Evolutionary conservation across 495 filamentous ascomycete genomes (phyloP), one percentile per base, ranked within the genome.

Genomic region (Penicillium diatomitis): DNA sequence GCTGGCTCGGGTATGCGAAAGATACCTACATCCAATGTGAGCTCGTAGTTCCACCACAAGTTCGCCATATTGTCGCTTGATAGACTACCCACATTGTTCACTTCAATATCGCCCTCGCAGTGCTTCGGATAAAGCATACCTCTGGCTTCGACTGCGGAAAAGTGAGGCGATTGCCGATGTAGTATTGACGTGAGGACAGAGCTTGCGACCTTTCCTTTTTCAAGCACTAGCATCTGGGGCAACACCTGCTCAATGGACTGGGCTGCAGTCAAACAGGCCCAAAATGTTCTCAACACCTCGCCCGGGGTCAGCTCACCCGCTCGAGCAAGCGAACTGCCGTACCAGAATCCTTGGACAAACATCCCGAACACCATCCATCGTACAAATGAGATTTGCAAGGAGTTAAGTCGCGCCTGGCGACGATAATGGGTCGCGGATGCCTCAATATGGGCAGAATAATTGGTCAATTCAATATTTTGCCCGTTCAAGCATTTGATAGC

Each of bases 341-440:
- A 95, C 80, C 87, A 96, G 55, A 98, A 96, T 0, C 90, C 91
- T 55, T 89, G 80, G 1, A 95, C 85, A 48, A 97, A 96, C 68
- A 97, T 84, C 3, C 74, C 73, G 10, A 89, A 77, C 33, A 82
- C 83, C 67, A 87, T 78, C 53, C 95, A 74, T 38, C 84, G 82
- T 38, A 86, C 74, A 40, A 86, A 76, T 1, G 83, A 80, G 47
- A 86, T 78, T 58, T 95, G 88, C 1, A 78, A 54, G 4, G 86
- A 82, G 55, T 81, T 84, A 6, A 79, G 67, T 37, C 76, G 68
- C 2, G 84, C 86, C 58, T 91, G 87, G 34, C 72, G 65, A 12
- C 80, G 63, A 61, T 90, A 96, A 38, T 76, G 76, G 27, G 62
- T 62, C 30, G 81, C 82, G 2, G 88, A 85, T 27, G 63, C 54